Percentiles rank a stretch among this genome's conserved stretches.
These are phyloP conservation scores for Pilobolus umbonatus DNA, from an alignment of 192 early-diverging fungal species.

Conservation along the genomic window DNA sequence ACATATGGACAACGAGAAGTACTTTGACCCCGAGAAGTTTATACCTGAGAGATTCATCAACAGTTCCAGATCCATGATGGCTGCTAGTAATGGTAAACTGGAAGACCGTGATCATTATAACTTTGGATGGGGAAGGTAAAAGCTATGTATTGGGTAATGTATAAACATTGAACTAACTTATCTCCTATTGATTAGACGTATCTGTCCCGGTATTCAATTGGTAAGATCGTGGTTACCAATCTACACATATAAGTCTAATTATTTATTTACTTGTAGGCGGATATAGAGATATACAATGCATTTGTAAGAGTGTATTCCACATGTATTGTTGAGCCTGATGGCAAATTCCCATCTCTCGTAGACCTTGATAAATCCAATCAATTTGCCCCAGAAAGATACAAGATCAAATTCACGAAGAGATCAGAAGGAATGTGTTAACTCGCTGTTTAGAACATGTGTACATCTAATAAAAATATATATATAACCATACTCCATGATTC, in stretches of 20 bases:
- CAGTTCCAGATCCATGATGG: background rate
- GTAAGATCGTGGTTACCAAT: background rate
- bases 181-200: background rate
- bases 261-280: background rate
- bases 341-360: no score
- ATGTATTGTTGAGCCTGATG: slow-evolving; percentile 8
- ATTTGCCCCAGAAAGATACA: no score
- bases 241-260: no score
- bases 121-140: slow-evolving; percentile 17
- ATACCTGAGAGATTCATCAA: slow-evolving; percentile 37
- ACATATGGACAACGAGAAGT: slow-evolving; percentile 30
- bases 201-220: background rate
- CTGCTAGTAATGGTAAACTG: slow-evolving; percentile 12
- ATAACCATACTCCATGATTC: no score
- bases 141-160: no score
- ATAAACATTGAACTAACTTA: background rate
- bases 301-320: slow-evolving; percentile 4
- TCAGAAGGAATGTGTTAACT: no score
- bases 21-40: slow-evolving; percentile 43
- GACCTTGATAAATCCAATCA: no score
- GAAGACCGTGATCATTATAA: slow-evolving; percentile 17
- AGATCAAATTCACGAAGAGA: no score
- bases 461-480: no score
- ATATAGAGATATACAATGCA: slow-evolving; percentile 1
- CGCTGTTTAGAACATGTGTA: no score